Conservation (phyloP, 345 rosid genomes). For the Populus alba region DNA sequence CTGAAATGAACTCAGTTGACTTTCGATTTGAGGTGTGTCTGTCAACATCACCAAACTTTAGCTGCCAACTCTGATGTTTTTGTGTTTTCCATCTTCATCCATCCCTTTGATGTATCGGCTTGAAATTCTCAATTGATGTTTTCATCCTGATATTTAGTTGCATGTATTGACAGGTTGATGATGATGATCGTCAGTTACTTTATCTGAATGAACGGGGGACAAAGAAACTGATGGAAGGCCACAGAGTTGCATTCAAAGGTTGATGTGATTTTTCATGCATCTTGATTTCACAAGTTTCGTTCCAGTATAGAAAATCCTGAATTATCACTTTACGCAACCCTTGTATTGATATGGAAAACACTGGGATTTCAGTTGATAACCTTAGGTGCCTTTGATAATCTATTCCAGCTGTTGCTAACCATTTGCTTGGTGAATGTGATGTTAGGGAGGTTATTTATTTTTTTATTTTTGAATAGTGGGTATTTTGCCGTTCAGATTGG, state of each 20-base stretch:
- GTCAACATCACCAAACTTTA: conserved; percentile 6
- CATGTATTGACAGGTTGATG: conserved; percentile 42
- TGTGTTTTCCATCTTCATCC: conserved; percentile 7
- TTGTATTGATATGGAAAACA: neutral
- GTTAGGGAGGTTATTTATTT: neutral
- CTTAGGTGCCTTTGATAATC: neutral
- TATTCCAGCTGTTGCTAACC: neutral
- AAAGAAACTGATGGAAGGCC: conserved; percentile 82
- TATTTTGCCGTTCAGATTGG: neutral
- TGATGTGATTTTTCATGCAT: conserved; percentile 7
- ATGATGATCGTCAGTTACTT: conserved; percentile 55
- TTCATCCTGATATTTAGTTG: conserved; percentile 16
- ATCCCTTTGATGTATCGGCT: neutral
- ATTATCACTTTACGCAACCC: neutral
- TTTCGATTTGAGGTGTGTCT: conserved; percentile 74
- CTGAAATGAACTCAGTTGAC: conserved; percentile 92
- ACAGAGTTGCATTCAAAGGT: conserved; percentile 73
- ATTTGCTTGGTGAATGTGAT: neutral
- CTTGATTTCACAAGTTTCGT: neutral
- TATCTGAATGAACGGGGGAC: conserved; percentile 74
- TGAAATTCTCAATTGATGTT: neutral
- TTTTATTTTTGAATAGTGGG: neutral
- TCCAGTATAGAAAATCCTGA: neutral
- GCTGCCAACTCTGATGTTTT: conserved; percentile 7
- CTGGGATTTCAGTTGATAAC: neutral